phyloP scores from a whole-genome alignment of 179 eudicot species.

The Camellia oleifera region DNA sequence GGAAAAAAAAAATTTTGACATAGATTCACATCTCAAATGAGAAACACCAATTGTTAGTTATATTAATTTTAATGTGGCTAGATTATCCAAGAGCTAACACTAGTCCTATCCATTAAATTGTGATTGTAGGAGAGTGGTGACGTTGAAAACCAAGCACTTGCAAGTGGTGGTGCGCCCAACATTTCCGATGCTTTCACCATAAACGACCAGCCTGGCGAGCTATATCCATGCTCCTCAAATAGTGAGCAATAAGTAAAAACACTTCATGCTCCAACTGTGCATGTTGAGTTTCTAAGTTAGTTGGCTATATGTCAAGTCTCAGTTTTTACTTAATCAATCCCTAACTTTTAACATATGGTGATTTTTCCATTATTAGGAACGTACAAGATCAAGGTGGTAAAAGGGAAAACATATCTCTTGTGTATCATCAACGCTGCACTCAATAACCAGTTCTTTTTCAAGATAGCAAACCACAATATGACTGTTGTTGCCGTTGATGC shows the following conservation, averaged over 20 bases:
- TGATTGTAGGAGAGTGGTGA: conserved; percentile 55
- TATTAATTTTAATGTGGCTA: no score
- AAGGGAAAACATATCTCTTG: conserved; percentile 52
- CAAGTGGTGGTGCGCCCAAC: conserved; percentile 39
- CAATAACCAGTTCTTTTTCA: conserved; percentile 61
- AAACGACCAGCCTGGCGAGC: conserved; percentile 54
- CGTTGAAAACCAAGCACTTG: conserved; percentile 31
- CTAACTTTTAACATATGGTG: not conserved
- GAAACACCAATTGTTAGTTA: no score
- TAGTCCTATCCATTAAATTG: not conserved
- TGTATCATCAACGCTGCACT: conserved; percentile 72
- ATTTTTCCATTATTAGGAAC: conserved; percentile 25
- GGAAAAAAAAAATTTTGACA: no score
- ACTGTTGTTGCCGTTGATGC: conserved; percentile 70
- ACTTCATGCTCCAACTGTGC: no score
- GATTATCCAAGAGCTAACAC: no score
- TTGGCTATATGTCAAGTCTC: no score
- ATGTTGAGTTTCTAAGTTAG: no score
- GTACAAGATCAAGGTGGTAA: conserved; percentile 28
- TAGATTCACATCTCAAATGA: no score
- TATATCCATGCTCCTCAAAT: conserved; percentile 38
- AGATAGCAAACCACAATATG: conserved; percentile 51
- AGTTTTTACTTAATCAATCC: no score
- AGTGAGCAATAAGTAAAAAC: conserved; percentile 22
- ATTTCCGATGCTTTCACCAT: conserved; percentile 51